phyloP scores from a whole-genome alignment of 768 basidiomycete genomes.

The Auriculariales sp. region DNA sequence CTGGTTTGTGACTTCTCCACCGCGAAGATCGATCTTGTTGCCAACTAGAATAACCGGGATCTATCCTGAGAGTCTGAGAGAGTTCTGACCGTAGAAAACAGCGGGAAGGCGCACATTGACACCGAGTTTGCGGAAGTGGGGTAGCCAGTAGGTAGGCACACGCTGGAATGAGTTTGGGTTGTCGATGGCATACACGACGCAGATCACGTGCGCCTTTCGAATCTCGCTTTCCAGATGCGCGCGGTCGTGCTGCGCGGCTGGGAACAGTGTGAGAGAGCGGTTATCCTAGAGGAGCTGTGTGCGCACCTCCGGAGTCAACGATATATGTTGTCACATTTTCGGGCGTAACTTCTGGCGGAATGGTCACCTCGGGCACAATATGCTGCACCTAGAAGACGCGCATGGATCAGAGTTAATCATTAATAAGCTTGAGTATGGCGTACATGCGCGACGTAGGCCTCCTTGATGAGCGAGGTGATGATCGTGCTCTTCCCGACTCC shows the following conservation, averaged over 20 bases:
- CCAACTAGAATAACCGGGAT: constrained; percentile 94
- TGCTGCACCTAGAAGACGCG: constrained; percentile 61
- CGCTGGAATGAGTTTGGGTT: constrained; percentile 93
- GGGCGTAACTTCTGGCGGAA: constrained; percentile 92
- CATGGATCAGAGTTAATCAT: constrained; percentile 1
- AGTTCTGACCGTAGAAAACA: constrained; percentile 5
- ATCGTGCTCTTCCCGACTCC: constrained; percentile 97
- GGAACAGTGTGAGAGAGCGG: too few species aligned
- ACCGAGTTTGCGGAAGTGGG: constrained; percentile 84
- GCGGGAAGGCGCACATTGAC: constrained; percentile 58
- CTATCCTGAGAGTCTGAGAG: constrained; percentile 23
- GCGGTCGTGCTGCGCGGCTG: constrained; percentile 77
- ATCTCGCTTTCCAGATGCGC: constrained; percentile 88
- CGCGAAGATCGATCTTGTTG: constrained; percentile 94
- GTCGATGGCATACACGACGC: constrained; percentile 94
- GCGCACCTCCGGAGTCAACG: constrained; percentile 88
- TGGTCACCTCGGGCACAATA: constrained; percentile 92
- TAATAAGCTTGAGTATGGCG: constrained; percentile 10
- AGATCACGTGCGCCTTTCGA: constrained; percentile 94
- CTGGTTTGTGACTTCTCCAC: constrained; percentile 87
- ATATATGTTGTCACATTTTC: constrained; percentile 98
- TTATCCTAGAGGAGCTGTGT: too few species aligned
- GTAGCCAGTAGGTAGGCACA: constrained; percentile 96
- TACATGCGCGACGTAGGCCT: constrained; percentile 83
- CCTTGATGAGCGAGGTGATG: constrained; percentile 92